Conservation (phyloP, 139 green algal species). For the Edaphochlamys debaryana region DNA sequence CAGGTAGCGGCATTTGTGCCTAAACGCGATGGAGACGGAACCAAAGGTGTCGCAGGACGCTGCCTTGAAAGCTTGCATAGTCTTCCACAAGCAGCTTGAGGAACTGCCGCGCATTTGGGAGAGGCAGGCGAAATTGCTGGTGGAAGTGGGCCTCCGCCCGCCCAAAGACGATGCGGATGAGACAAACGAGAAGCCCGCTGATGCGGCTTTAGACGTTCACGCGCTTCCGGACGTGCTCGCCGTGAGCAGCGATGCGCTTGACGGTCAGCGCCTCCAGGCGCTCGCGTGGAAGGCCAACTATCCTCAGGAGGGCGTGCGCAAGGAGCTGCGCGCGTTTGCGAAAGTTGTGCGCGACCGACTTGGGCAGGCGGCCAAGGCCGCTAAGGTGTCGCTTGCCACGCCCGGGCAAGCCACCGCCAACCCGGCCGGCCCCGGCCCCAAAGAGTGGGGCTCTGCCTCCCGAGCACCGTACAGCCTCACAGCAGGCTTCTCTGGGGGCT, state of each 20-base stretch:
- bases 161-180: no score
- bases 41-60: no score
- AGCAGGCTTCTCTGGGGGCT: neutral
- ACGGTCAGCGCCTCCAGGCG: constrained; percentile 10
- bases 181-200: no score
- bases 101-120: no score
- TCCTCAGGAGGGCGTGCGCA: constrained; percentile 14
- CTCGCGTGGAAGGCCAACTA: neutral
- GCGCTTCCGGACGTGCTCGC: constrained; percentile 6
- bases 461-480: neutral
- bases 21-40: no score
- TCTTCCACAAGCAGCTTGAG: no score
- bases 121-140: no score
- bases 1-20: no score
- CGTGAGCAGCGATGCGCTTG: neutral
- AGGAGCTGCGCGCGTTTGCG: constrained; percentile 13
- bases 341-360: constrained; percentile 15
- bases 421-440: neutral
- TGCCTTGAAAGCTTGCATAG: no score
- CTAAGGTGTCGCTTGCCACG: neutral
- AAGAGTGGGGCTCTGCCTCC: no score
- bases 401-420: neutral
- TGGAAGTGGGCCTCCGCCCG: no score
- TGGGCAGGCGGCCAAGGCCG: neutral
- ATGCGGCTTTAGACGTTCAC: no score